A percentile compares a stretch with the other conserved stretches of the same genome.
phyloP scores from a whole-genome alignment of 2,329 filamentous ascomycete species.

The Fusarium decemcellulare region DNA sequence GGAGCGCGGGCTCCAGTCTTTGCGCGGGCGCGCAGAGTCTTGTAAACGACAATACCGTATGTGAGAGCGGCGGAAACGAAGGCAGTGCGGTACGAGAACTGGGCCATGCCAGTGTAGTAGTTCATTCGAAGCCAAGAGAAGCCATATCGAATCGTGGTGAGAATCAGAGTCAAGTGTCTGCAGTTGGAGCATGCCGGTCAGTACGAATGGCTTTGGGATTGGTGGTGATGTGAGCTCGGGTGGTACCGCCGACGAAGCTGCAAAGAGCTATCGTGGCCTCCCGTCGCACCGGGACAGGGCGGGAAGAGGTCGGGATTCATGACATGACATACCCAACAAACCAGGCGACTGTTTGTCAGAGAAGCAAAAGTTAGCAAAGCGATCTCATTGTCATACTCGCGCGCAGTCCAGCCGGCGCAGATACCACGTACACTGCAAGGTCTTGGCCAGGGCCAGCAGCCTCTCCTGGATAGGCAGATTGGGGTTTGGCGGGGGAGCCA shows the following conservation, averaged over 20 bases:
- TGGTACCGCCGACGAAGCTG: slow-evolving; percentile 2
- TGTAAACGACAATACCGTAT: slow-evolving; percentile 99
- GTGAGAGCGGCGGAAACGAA: slow-evolving; percentile 92
- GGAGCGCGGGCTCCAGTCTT: slow-evolving; percentile 78
- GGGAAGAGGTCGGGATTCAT: slow-evolving; percentile 19
- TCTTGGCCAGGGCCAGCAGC: slow-evolving; percentile 84
- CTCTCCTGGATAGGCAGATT: slow-evolving; percentile 80
- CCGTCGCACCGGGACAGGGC: slow-evolving; percentile 20
- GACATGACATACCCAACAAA: slow-evolving; percentile 79
- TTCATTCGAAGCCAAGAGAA: slow-evolving; percentile 93
- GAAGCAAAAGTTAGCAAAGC: slow-evolving; percentile 42
- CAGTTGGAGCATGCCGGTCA: slow-evolving; percentile 27
- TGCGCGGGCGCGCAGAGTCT: slow-evolving; percentile 90
- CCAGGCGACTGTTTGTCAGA: slow-evolving; percentile 74
- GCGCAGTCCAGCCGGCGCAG: slow-evolving; percentile 21
- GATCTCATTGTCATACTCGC: slow-evolving; percentile 14
- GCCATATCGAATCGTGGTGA: slow-evolving; percentile 85
- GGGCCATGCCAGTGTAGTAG: slow-evolving; percentile 82
- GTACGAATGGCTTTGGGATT: slow-evolving; percentile 15
- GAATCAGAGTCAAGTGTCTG: slow-evolving; percentile 89
- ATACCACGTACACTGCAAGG: slow-evolving; percentile 84
- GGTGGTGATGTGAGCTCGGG: slow-evolving; percentile 5
- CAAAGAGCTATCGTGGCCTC: slow-evolving; percentile 35
- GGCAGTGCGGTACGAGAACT: slow-evolving; percentile 89
- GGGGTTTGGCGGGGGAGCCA: slow-evolving; percentile 83